Percentiles rank a stretch among this genome's conserved stretches.
Evolutionary conservation across 495 filamentous ascomycete species (phyloP).

Genomic region (Thozetella sp.): DNA sequence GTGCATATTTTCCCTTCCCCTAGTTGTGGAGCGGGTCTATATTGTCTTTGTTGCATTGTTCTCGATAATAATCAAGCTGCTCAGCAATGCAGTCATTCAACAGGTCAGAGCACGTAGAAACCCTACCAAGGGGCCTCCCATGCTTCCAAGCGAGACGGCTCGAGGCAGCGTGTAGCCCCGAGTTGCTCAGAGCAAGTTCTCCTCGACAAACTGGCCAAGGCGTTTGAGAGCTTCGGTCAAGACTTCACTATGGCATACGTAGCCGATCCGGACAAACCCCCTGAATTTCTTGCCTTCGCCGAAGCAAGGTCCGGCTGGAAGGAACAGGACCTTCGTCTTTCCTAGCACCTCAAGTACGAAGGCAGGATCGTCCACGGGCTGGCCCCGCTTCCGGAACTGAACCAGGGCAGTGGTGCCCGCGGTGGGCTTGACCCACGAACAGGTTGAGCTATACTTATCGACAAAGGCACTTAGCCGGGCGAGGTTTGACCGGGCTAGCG

Average conservation of each 20-base stretch:
- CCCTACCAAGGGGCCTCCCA: too few species aligned
- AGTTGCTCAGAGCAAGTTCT: conserved; percentile 18
- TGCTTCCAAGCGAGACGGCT: conserved; percentile 7
- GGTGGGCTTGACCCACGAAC: conserved; percentile 73
- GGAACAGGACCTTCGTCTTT: conserved; percentile 75
- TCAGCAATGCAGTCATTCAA: too few species aligned
- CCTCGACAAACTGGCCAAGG: conserved; percentile 60
- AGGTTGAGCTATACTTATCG: conserved; percentile 60
- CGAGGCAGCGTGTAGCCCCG: neutral
- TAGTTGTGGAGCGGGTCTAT: too few species aligned
- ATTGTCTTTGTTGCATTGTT: too few species aligned
- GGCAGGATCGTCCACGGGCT: conserved; percentile 67
- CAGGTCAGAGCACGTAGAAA: too few species aligned
- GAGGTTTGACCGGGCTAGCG: conserved; percentile 72
- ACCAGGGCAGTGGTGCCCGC: conserved; percentile 86
- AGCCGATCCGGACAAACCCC: conserved; percentile 82
- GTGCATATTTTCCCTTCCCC: too few species aligned
- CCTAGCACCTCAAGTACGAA: conserved; percentile 74
- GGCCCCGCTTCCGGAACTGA: conserved; percentile 64
- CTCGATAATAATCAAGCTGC: too few species aligned
- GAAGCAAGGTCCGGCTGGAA: conserved; percentile 79
- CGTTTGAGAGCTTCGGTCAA: conserved; percentile 67
- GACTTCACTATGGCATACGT: conserved; percentile 71
- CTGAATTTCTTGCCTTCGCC: conserved; percentile 68
- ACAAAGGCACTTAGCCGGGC: conserved; percentile 70